Conservation (phyloP, 306 rosid genomes). For the Neltuma alba region DNA sequence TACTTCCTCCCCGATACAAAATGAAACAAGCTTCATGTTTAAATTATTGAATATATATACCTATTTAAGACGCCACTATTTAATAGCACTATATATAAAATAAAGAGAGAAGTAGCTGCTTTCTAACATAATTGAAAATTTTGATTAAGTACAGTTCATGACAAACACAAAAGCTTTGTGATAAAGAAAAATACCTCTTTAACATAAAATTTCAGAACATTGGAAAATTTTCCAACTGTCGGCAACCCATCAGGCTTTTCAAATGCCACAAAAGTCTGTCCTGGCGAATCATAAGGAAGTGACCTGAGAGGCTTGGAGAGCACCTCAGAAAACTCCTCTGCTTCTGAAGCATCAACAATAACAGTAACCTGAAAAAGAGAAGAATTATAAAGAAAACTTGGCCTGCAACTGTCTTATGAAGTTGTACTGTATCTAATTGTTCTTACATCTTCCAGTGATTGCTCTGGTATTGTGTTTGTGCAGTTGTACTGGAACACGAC, state of each 20-base stretch:
- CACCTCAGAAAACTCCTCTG: slow-evolving; percentile 80
- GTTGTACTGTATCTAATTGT: slow-evolving; percentile 18
- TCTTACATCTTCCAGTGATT: slow-evolving; percentile 84
- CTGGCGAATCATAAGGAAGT: slow-evolving; percentile 97
- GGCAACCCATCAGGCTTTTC: slow-evolving; percentile 83
- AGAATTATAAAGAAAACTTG: slow-evolving; percentile 33
- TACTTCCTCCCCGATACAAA: slow-evolving; percentile 19
- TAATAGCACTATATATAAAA: not conserved
- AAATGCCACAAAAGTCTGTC: slow-evolving; percentile 91
- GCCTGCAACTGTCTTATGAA: slow-evolving; percentile 20
- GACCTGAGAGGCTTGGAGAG: slow-evolving; percentile 81
- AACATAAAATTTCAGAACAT: slow-evolving; percentile 73
- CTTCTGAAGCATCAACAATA: slow-evolving; percentile 82
- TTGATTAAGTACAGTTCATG: not conserved
- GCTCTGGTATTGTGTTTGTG: slow-evolving; percentile 97
- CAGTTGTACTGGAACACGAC: slow-evolving; percentile 96
- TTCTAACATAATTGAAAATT: not conserved
- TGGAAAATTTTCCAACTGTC: slow-evolving; percentile 83
- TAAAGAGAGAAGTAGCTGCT: not conserved
- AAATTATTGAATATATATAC: slow-evolving; percentile 3
- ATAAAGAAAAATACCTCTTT: slow-evolving; percentile 70
- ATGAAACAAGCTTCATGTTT: slow-evolving; percentile 26
- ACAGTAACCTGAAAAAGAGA: slow-evolving; percentile 71
- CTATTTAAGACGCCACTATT: slow-evolving; percentile 1
- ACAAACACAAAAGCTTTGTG: slow-evolving; percentile 8